These are phyloP conservation scores for Dictyostelium citrinum DNA, from an alignment of 78 protist genomes.

Conservation along the genomic window DNA sequence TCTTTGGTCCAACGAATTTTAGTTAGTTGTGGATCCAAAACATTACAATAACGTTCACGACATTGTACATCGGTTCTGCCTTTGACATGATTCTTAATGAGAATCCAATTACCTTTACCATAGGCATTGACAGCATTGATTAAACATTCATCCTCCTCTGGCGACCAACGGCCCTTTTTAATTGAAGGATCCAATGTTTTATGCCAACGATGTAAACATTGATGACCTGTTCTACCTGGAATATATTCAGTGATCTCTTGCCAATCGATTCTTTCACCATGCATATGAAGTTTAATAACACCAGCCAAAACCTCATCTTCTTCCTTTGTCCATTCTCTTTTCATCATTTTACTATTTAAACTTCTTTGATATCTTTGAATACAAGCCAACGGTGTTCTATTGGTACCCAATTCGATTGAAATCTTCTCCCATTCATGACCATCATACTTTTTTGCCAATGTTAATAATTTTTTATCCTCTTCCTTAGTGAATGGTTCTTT, in stretches of 20 bases:
- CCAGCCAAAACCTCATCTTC: slow-evolving; percentile 44
- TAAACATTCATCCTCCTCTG: slow-evolving; percentile 47
- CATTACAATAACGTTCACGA: slow-evolving; percentile 92
- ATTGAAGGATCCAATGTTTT: slow-evolving; percentile 67
- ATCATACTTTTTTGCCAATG: slow-evolving; percentile 30
- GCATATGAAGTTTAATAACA: neutral
- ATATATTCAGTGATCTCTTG: slow-evolving; percentile 24
- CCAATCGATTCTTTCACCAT: slow-evolving; percentile 58
- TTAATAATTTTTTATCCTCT: slow-evolving; percentile 51
- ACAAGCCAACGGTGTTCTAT: slow-evolving; percentile 41
- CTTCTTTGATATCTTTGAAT: slow-evolving; percentile 60
- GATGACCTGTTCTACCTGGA: slow-evolving; percentile 76
- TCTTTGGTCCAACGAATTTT: slow-evolving; percentile 87
- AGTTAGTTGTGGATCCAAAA: slow-evolving; percentile 80
- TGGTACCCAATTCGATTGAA: neutral
- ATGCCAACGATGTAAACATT: slow-evolving; percentile 81
- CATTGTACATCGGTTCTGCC: slow-evolving; percentile 91
- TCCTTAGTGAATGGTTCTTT: slow-evolving; percentile 61
- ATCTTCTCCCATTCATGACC: slow-evolving; percentile 58
- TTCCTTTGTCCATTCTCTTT: slow-evolving; percentile 62
- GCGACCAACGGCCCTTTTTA: slow-evolving; percentile 54
- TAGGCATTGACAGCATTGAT: slow-evolving; percentile 39
- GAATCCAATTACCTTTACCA: slow-evolving; percentile 54
- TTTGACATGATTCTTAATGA: slow-evolving; percentile 72
- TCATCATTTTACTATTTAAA: slow-evolving; percentile 31